Percentiles rank a stretch among this genome's conserved stretches.
Evolutionary conservation across 1,284 basidiomycete genomes (phyloP).

Genomic region (Abortiporus biennis): DNA sequence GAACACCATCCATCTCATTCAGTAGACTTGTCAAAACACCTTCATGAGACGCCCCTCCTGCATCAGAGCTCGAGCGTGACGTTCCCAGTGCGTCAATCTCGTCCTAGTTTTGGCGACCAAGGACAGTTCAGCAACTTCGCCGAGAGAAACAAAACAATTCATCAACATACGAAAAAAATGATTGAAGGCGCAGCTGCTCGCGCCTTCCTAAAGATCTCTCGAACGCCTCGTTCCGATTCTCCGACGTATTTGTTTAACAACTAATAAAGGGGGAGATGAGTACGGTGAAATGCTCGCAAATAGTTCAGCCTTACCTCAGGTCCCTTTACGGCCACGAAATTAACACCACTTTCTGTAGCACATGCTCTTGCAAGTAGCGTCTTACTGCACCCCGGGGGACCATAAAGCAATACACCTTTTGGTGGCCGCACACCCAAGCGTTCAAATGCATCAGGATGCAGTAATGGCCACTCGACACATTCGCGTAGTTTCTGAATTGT

Average conservation of each 20-base stretch:
- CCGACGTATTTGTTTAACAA: slow-evolving; percentile 96
- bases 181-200: slow-evolving; percentile 92
- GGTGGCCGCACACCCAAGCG: slow-evolving; percentile 88
- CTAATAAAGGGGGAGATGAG: slow-evolving; percentile 37
- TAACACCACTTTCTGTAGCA: slow-evolving; percentile 92
- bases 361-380: slow-evolving; percentile 93
- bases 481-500: slow-evolving; percentile 84
- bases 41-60: slow-evolving; percentile 59
- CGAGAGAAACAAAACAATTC: background rate
- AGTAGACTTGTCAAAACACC: slow-evolving; percentile 91
- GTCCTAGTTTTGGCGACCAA: slow-evolving; percentile 49
- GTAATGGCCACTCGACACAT: slow-evolving; percentile 92
- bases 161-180: slow-evolving; percentile 83
- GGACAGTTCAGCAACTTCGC: background rate
- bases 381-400: slow-evolving; percentile 97
- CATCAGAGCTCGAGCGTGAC: slow-evolving; percentile 63
- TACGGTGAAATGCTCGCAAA: background rate
- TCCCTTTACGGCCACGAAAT: slow-evolving; percentile 97
- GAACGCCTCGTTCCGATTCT: slow-evolving; percentile 91
- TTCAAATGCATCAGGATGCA: slow-evolving; percentile 80
- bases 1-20: slow-evolving; percentile 99
- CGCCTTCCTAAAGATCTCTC: slow-evolving; percentile 95
- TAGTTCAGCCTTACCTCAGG: slow-evolving; percentile 65
- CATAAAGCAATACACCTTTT: slow-evolving; percentile 89
- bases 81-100: slow-evolving; percentile 94